Evolutionary conservation across 164 flowering plant genomes (phyloP).

Genomic region (Piper longum): DNA sequence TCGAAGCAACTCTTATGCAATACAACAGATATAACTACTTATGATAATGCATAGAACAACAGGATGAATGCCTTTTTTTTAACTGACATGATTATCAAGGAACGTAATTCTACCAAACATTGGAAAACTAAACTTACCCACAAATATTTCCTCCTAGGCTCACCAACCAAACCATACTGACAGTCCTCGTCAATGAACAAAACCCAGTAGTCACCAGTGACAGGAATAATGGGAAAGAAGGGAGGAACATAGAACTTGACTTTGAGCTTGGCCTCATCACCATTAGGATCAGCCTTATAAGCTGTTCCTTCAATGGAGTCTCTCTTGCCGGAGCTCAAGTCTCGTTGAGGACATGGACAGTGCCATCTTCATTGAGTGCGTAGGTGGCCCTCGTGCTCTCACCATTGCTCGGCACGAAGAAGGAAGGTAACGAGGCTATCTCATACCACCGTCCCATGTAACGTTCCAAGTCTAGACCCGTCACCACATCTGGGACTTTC

Average conservation of each 20-base stretch:
- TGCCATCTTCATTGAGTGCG: conserved; percentile 57
- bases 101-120: too few relatives aligned
- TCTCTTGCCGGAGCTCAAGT: conserved; percentile 68
- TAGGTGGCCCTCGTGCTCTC: conserved; percentile 80
- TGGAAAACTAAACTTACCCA: conserved; percentile 43
- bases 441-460: conserved; percentile 98
- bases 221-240: conserved; percentile 76
- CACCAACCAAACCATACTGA: conserved; percentile 67
- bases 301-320: conserved; percentile 68
- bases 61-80: too few relatives aligned
- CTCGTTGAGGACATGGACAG: conserved; percentile 72
- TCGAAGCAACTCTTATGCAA: too few relatives aligned
- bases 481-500: conserved; percentile 37
- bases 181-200: conserved; percentile 63
- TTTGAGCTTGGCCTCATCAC: conserved; percentile 89
- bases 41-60: too few relatives aligned
- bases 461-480: conserved; percentile 44
- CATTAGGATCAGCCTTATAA: conserved; percentile 55
- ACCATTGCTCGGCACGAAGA: conserved; percentile 59
- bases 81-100: too few relatives aligned
- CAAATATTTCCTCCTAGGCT: conserved; percentile 53
- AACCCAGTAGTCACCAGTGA: conserved; percentile 87
- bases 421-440: conserved; percentile 81
- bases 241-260: conserved; percentile 91
- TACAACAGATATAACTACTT: too few relatives aligned